Base-by-base conservation (phyloP, 257 asterid species). In the Solanum commersonii region DNA sequence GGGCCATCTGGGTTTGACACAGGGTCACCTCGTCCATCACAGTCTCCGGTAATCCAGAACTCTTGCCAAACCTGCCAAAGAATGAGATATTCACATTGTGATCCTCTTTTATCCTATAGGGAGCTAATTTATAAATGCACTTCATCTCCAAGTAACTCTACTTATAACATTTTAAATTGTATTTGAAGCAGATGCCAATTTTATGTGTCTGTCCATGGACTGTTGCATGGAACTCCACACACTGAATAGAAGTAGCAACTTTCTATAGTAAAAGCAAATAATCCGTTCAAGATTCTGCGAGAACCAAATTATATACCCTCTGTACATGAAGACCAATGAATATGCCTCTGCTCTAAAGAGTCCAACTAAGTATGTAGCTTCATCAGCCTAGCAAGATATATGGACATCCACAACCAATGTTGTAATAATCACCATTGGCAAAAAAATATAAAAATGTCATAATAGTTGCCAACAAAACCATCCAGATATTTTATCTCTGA, bases 31-130 rank as follows among this genome's bases (percentile, higher is more conserved):
- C 99, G 94, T 77, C 99, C 99, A 88, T 97, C 99, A 78, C 88
- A 86, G 65, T 97, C 99, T 86, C 99, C 99, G 12, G 99, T 97
- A 87, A 97, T 97, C 99, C 99, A 97, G 91, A 97, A 97, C 92
- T 97, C 99, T 93, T 97, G 99, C 99, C 99, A 97, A 87, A 97
- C 99, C 99, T 97, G 87, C 90, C 91, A 90, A 87, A 87, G 72
- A 42, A 86, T 20, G 49, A 87, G 38, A 83, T 46, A 44, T 81
- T 46, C 42, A 16, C 60, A 33, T 46, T 42, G 49, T 73, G 56
- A 63, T 90, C 84, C 78, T 38, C 27, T 79, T 72, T 14, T 22
- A 22, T 38, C 60, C 52, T 76, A 35, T 15, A 46, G 70, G 85
- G 29, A 35, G 85, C 18, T 82, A 46, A 7, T 27, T 18, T 29